A percentile compares a stretch with the other conserved stretches of the same genome.
These are phyloP conservation scores for Chlamydomonas reinhardtii DNA, from an alignment of 163 green algal genomes.

Conservation along the genomic window DNA sequence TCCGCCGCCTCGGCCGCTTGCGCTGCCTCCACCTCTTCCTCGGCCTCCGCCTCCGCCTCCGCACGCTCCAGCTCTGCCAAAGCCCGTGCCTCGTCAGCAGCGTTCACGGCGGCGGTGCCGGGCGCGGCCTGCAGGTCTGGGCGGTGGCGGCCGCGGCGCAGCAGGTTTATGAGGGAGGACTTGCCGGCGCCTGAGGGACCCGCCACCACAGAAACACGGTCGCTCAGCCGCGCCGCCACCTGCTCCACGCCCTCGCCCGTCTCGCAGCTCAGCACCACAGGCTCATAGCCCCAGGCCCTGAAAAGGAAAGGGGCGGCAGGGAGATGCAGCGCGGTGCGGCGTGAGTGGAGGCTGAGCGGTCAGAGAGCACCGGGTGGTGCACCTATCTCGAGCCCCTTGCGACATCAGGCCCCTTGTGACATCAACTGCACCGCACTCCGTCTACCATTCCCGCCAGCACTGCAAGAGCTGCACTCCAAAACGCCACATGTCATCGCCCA, in stretches of 20 bases:
- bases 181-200: slow-evolving; percentile 96
- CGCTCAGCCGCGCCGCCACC: slow-evolving; percentile 70
- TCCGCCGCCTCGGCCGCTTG: neutral
- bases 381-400: no score
- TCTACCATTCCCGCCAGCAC: no score
- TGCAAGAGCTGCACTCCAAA: no score
- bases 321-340: neutral
- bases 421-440: no score
- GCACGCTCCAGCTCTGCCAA: neutral
- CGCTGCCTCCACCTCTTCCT: neutral
- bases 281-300: slow-evolving; percentile 89
- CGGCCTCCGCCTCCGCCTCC: slow-evolving; percentile 3
- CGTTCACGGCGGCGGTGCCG: no score
- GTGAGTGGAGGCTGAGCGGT: no score
- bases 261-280: slow-evolving; percentile 79
- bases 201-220: slow-evolving; percentile 82
- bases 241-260: slow-evolving; percentile 72
- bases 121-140: slow-evolving; percentile 35
- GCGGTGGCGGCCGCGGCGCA: slow-evolving; percentile 70
- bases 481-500: no score
- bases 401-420: no score
- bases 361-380: no score
- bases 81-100: neutral
- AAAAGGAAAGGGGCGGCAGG: no score
- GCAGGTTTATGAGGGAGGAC: slow-evolving; percentile 94